Conservation (phyloP, 441 rosid genomes). For the Adansonia grandidieri region DNA sequence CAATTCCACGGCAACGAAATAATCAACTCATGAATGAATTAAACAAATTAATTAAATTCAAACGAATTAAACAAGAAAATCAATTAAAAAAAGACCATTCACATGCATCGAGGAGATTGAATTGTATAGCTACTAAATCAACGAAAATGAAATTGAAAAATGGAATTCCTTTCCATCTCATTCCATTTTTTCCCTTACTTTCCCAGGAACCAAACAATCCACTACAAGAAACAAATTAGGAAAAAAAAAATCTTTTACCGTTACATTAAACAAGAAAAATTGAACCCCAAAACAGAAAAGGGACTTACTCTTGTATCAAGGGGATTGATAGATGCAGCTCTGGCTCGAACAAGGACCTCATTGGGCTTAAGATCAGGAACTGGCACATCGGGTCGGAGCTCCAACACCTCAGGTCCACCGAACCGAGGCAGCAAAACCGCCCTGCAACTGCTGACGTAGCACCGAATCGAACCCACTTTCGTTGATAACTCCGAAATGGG, state of each 20-base stretch:
- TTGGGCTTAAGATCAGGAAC: slow-evolving; percentile 78
- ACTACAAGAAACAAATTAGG: slow-evolving; percentile 19
- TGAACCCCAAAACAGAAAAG: slow-evolving; percentile 8
- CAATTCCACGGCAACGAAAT: neutral
- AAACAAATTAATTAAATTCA: neutral
- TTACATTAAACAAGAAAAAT: slow-evolving; percentile 23
- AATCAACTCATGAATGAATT: neutral
- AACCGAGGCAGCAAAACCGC: slow-evolving; percentile 87
- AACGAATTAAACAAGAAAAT: neutral
- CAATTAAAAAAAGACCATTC: neutral
- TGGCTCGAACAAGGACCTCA: slow-evolving; percentile 84
- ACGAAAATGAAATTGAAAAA: neutral
- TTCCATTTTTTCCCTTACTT: neutral
- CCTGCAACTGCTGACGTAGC: slow-evolving; percentile 64
- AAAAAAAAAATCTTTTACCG: slow-evolving; percentile 10
- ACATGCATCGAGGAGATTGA: slow-evolving; percentile 5
- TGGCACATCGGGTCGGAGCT: slow-evolving; percentile 69
- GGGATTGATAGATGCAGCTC: slow-evolving; percentile 90
- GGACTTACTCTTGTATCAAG: slow-evolving; percentile 85
- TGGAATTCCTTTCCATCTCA: slow-evolving; percentile 16
- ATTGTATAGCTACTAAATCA: neutral
- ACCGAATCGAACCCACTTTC: slow-evolving; percentile 39
- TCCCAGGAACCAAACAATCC: neutral
- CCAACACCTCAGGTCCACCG: slow-evolving; percentile 89
- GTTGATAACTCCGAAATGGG: slow-evolving; percentile 16